phyloP scores from a whole-genome alignment of 2,329 filamentous ascomycete genomes.

The Fusarium sp. region DNA sequence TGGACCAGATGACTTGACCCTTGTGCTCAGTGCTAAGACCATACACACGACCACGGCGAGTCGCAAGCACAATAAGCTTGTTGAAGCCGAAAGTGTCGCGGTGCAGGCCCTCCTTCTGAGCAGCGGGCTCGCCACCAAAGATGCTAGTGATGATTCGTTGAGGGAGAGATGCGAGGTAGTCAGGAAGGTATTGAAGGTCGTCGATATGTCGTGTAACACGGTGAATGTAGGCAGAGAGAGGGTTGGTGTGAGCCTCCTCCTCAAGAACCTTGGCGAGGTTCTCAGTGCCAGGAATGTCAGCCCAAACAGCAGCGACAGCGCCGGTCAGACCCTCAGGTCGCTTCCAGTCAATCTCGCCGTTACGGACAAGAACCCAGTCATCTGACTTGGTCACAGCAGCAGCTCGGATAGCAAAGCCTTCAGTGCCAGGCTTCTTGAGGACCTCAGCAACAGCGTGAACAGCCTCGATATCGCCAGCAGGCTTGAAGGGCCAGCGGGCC shows the following conservation, averaged over 20 bases:
- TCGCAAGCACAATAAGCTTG: slow-evolving; percentile 84
- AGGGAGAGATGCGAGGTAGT: slow-evolving; percentile 76
- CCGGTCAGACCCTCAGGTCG: slow-evolving; percentile 85
- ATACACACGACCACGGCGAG: slow-evolving; percentile 79
- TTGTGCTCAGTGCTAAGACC: slow-evolving; percentile 80
- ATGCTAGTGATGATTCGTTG: slow-evolving; percentile 72
- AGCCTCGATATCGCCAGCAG: slow-evolving; percentile 55
- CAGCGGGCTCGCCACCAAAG: slow-evolving; percentile 62
- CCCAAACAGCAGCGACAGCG: slow-evolving; percentile 81
- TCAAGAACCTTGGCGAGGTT: slow-evolving; percentile 83
- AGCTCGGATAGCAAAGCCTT: slow-evolving; percentile 79
- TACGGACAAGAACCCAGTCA: slow-evolving; percentile 86
- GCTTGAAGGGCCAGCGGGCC: slow-evolving; percentile 74
- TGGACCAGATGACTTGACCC: slow-evolving; percentile 80
- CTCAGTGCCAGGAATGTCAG: slow-evolving; percentile 77
- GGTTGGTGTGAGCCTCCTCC: slow-evolving; percentile 84
- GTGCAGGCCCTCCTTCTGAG: slow-evolving; percentile 58
- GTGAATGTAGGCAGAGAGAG: slow-evolving; percentile 85
- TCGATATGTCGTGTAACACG: slow-evolving; percentile 82
- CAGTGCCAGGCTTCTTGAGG: slow-evolving; percentile 70
- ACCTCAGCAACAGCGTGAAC: slow-evolving; percentile 84
- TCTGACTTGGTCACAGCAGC: slow-evolving; percentile 73
- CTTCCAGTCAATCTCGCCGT: slow-evolving; percentile 82
- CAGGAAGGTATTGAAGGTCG: slow-evolving; percentile 80
- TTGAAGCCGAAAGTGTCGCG: slow-evolving; percentile 87